phyloP scores from a whole-genome alignment of 352 stramenopile species.

The Globisporangium paroecandrum region DNA sequence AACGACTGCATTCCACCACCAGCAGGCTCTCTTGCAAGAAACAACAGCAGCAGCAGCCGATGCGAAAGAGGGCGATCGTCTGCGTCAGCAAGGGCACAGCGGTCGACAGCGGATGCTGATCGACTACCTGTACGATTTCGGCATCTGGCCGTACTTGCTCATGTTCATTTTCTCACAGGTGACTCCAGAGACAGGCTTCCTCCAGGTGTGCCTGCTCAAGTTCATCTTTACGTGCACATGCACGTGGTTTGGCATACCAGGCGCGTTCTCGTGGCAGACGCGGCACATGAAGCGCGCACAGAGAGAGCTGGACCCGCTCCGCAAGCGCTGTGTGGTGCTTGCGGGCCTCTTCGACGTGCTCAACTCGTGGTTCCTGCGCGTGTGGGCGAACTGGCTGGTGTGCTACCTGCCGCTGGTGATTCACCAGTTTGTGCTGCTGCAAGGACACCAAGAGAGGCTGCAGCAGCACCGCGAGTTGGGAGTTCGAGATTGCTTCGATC shows the following conservation, averaged over 20 bases:
- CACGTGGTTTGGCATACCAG: constrained; percentile 62
- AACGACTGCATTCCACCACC: constrained; percentile 13
- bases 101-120: constrained; percentile 24
- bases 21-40: constrained; percentile 7
- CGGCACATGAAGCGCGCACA: constrained; percentile 45
- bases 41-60: background rate
- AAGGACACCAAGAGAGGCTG: constrained; percentile 12
- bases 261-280: constrained; percentile 51
- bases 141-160: constrained; percentile 72
- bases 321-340: constrained; percentile 49
- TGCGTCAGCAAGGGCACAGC: background rate
- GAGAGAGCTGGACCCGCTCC: constrained; percentile 41
- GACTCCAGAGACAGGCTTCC: constrained; percentile 32
- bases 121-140: constrained; percentile 70
- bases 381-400: constrained; percentile 58
- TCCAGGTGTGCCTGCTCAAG: constrained; percentile 57
- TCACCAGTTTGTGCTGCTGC: constrained; percentile 14
- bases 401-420: constrained; percentile 41
- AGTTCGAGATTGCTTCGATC: constrained; percentile 30
- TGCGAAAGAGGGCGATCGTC: constrained; percentile 6
- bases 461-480: background rate
- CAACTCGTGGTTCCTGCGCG: constrained; percentile 51
- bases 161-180: constrained; percentile 50
- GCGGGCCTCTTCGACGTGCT: constrained; percentile 53
- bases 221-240: constrained; percentile 66